Evolutionary conservation across 805 yeast species (phyloP).

Genomic region (Teunomyces atbi): DNA sequence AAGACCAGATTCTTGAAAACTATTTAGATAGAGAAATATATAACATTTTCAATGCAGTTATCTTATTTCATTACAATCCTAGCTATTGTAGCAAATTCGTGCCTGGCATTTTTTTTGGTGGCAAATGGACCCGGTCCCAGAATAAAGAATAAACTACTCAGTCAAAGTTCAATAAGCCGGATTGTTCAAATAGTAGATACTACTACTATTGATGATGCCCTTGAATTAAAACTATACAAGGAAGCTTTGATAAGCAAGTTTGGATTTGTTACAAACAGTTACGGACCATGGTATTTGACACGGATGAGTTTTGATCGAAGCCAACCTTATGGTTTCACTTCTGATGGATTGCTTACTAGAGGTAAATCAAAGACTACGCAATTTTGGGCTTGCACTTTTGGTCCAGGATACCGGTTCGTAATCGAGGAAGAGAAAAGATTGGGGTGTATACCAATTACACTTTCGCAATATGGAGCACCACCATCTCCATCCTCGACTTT

Average conservation of each 20-base stretch:
- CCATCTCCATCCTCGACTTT: no score
- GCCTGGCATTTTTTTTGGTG: background rate
- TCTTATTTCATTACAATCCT: background rate
- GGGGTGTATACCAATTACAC: background rate
- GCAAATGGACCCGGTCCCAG: background rate
- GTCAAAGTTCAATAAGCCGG: background rate
- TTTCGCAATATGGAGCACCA: background rate
- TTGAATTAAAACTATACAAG: background rate
- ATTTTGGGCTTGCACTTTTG: background rate
- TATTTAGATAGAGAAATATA: no score
- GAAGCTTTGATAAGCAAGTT: background rate
- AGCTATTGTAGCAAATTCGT: background rate
- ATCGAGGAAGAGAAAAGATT: background rate
- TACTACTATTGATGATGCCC: background rate
- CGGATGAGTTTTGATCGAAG: background rate
- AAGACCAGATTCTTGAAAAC: no score
- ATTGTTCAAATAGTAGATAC: background rate
- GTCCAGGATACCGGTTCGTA: background rate
- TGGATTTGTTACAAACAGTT: background rate
- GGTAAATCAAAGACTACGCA: background rate
- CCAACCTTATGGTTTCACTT: background rate
- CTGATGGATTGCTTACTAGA: background rate
- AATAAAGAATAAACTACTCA: background rate
- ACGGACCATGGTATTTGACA: background rate
- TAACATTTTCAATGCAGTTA: background rate